phyloP scores from a whole-genome alignment of 805 yeast genomes.

The Isabelozyma pseudorhagii region DNA sequence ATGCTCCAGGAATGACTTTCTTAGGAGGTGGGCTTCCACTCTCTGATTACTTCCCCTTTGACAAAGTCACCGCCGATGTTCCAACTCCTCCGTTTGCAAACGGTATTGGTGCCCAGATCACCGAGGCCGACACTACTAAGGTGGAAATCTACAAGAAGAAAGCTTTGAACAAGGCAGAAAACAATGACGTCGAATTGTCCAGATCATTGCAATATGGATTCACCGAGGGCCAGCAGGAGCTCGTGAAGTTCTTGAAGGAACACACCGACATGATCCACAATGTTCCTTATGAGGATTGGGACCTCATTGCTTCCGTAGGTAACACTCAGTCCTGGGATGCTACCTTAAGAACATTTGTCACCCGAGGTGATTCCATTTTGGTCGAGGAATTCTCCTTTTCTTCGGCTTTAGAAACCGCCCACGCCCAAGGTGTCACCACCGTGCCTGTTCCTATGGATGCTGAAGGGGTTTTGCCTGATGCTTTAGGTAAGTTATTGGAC shows the following conservation, averaged over 20 bases:
- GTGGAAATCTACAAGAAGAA: conserved; percentile 39
- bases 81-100: conserved; percentile 78
- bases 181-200: conserved; percentile 64
- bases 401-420: conserved; percentile 79
- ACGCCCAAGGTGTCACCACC: conserved; percentile 64
- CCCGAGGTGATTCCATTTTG: conserved; percentile 78
- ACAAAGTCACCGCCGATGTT: conserved; percentile 62
- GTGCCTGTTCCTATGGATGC: conserved; percentile 78
- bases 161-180: conserved; percentile 13
- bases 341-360: conserved; percentile 68
- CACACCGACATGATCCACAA: conserved; percentile 60
- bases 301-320: conserved; percentile 66
- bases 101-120: conserved; percentile 69
- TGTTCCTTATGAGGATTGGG: conserved; percentile 63
- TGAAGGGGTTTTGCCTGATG: conserved; percentile 73
- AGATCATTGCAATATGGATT: conserved; percentile 90
- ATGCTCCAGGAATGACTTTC: conserved; percentile 74
- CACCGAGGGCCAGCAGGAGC: conserved; percentile 77
- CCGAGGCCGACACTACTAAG: conserved; percentile 39
- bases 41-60: conserved; percentile 90
- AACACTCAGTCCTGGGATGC: conserved; percentile 92
- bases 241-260: conserved; percentile 64
- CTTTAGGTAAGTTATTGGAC: conserved; percentile 56
- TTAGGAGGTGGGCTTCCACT: conserved; percentile 96
- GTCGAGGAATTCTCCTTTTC: conserved; percentile 82